A percentile compares a stretch with the other conserved stretches of the same genome.
phyloP scores from a whole-genome alignment of 2,329 filamentous ascomycete species.

The Eutypella sp. region DNA sequence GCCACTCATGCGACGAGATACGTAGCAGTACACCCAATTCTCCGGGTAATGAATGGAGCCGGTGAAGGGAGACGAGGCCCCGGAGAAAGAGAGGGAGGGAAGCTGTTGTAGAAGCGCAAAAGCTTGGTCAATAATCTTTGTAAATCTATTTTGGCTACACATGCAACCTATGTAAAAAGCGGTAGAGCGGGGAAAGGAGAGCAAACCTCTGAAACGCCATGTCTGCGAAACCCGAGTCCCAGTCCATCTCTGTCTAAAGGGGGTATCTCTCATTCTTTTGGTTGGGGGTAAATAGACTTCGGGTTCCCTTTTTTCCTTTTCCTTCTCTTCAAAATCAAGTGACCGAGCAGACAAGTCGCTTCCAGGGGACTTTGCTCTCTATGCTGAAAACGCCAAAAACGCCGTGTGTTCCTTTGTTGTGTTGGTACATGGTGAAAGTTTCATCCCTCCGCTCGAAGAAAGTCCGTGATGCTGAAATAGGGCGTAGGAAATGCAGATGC shows the following conservation, averaged over 20 bases:
- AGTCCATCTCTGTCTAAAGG: no score
- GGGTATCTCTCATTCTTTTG: no score
- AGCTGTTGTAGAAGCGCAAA: background rate
- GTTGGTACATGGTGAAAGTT: background rate
- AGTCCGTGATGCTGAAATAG: background rate
- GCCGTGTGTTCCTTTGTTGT: background rate
- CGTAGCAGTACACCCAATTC: no score
- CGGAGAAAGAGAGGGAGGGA: background rate
- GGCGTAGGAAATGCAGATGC: no score
- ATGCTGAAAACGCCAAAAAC: background rate
- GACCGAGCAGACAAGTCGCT: background rate
- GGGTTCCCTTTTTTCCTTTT: no score
- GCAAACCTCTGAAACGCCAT: background rate
- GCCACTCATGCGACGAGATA: no score
- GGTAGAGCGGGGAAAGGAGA: background rate
- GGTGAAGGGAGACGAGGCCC: no score
- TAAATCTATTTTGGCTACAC: no score
- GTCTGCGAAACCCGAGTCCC: background rate
- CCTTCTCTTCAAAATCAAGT: no score
- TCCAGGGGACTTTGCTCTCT: background rate
- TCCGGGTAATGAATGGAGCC: no score
- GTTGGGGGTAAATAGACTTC: no score
- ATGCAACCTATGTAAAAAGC: no score
- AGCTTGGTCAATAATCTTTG: background rate
- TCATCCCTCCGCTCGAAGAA: background rate